phyloP scores from a whole-genome alignment of 805 yeast genomes.

The Saccharomyces eubayanus region DNA sequence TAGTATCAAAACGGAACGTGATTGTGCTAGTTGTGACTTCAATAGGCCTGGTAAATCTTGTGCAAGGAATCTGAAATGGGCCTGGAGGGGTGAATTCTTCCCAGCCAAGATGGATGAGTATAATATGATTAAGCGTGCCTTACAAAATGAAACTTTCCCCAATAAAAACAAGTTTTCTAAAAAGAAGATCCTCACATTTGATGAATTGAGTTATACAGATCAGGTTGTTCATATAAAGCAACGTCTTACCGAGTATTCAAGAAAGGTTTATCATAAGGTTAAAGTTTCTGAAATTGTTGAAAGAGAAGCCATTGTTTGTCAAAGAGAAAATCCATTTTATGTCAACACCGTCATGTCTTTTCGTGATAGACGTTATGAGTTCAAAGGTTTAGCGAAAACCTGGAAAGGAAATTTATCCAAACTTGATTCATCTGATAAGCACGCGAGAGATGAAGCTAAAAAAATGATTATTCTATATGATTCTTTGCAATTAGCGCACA shows the following conservation, averaged over 20 bases:
- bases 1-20: conserved; percentile 89
- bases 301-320: conserved; percentile 91
- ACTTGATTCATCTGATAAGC: conserved; percentile 45
- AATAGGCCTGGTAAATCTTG: conserved; percentile 91
- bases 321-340: conserved; percentile 94
- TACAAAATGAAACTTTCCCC: conserved; percentile 72
- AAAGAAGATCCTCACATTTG: conserved; percentile 55
- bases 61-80: conserved; percentile 87
- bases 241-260: conserved; percentile 73
- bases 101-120: conserved; percentile 92
- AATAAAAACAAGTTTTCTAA: conserved; percentile 47
- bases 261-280: conserved; percentile 73
- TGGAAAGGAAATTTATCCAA: conserved; percentile 79
- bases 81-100: conserved; percentile 95
- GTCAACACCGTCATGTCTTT: conserved; percentile 89
- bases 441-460: conserved; percentile 76
- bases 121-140: conserved; percentile 75
- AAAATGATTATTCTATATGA: conserved; percentile 92
- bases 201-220: conserved; percentile 65
- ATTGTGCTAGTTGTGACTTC: conserved; percentile 96
- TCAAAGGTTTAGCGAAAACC: conserved; percentile 83
- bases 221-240: conserved; percentile 71
- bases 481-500: conserved; percentile 92
- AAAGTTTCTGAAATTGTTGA: conserved; percentile 78
- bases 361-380: conserved; percentile 93